Conservation (phyloP, 345 rosid species). For the Camelina hispida region DNA sequence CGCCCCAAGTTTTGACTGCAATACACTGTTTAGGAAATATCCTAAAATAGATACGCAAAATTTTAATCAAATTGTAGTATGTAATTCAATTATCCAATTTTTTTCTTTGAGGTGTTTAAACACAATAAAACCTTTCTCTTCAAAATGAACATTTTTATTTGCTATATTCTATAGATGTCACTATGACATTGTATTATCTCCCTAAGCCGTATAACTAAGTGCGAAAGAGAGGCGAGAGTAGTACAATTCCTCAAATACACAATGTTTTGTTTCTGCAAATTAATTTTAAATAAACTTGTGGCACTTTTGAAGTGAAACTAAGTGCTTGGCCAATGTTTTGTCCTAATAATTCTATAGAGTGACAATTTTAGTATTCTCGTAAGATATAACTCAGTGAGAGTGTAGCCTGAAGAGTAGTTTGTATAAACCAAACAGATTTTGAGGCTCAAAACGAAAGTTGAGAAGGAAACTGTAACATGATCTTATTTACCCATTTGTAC, state of each 20-base stretch:
- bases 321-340: too few species aligned
- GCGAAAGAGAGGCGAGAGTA: not conserved
- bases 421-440: slow-evolving; percentile 2
- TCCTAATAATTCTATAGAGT: not conserved
- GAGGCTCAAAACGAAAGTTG: slow-evolving; percentile 5
- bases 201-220: not conserved
- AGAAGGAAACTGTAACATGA: slow-evolving; percentile 16
- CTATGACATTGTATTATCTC: not conserved
- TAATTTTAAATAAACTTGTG: not conserved
- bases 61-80: not conserved
- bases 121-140: not conserved
- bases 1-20: slow-evolving; percentile 39
- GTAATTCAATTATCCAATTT: not conserved
- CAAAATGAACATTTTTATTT: not conserved
- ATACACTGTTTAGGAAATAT: slow-evolving; percentile 9
- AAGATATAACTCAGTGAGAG: not conserved
- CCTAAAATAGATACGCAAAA: not conserved
- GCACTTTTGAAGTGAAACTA: not conserved
- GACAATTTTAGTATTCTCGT: not conserved
- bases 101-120: not conserved
- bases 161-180: not conserved
- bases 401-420: not conserved
- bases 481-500: slow-evolving; percentile 31
- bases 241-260: not conserved
- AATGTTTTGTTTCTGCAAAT: not conserved